phyloP scores from a whole-genome alignment of 345 rosid species.

The Rhodamnia argentea region DNA sequence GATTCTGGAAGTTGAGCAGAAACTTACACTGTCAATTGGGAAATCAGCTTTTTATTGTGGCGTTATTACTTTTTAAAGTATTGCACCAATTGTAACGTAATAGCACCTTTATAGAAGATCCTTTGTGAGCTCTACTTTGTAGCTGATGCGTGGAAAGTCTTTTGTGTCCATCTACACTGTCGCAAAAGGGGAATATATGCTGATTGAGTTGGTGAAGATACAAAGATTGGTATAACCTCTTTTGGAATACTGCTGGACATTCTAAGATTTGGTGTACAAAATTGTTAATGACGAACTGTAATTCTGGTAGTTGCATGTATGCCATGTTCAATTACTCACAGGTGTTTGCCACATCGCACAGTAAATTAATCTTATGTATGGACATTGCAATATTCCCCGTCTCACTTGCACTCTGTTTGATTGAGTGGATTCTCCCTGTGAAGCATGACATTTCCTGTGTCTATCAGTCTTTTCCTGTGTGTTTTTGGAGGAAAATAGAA shows the following conservation, averaged over 20 bases:
- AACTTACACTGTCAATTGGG: neutral
- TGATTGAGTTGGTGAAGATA: neutral
- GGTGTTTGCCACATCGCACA: neutral
- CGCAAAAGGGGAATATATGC: neutral
- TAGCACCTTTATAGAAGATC: neutral
- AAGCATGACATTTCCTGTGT: neutral
- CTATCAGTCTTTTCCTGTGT: neutral
- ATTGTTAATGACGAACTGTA: neutral
- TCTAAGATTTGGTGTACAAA: neutral
- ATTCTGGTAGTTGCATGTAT: neutral
- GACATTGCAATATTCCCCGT: neutral
- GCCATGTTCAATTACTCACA: neutral
- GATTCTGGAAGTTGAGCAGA: neutral
- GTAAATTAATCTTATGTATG: neutral
- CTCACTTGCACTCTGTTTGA: neutral
- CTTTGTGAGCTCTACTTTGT: neutral
- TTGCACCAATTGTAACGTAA: neutral
- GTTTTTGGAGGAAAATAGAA: neutral
- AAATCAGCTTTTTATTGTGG: neutral
- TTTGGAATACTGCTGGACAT: neutral
- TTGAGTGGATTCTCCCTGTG: neutral
- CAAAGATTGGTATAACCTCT: neutral
- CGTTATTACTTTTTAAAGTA: neutral
- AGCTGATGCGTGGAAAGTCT: neutral
- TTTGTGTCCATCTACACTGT: neutral